Conservation (phyloP, 306 rosid genomes). For the Lathyrus tuberosus region DNA sequence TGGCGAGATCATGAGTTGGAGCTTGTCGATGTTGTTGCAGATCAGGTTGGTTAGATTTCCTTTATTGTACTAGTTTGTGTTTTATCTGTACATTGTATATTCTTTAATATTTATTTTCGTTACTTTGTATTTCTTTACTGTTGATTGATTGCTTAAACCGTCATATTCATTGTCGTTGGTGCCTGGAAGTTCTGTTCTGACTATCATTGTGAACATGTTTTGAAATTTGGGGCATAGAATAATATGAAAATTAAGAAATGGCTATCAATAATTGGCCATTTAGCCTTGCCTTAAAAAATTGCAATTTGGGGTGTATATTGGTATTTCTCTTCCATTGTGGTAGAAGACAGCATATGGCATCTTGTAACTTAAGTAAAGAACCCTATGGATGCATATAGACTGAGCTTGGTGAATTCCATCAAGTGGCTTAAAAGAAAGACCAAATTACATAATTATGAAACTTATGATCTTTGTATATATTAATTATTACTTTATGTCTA, state of each 20-base stretch:
- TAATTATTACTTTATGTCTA: background rate
- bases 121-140: no score
- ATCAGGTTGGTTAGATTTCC: no score
- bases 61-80: no score
- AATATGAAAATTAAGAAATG: constrained; percentile 16
- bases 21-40: no score
- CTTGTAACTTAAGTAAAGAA: constrained; percentile 7
- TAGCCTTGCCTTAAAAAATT: constrained; percentile 17
- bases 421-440: background rate
- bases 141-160: no score
- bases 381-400: background rate
- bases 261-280: constrained; percentile 18
- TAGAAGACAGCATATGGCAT: background rate
- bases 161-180: no score
- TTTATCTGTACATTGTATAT: no score
- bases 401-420: background rate
- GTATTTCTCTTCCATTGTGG: constrained; percentile 19
- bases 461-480: background rate
- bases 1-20: no score
- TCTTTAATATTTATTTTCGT: no score
- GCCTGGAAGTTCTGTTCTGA: no score
- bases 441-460: constrained; percentile 8
- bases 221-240: constrained; percentile 24
- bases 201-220: no score
- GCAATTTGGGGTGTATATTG: background rate